Percentiles rank a stretch among this genome's conserved stretches.
These are phyloP conservation scores for Yamadazyma laniorum DNA, from an alignment of 805 yeast species.

Conservation along the genomic window DNA sequence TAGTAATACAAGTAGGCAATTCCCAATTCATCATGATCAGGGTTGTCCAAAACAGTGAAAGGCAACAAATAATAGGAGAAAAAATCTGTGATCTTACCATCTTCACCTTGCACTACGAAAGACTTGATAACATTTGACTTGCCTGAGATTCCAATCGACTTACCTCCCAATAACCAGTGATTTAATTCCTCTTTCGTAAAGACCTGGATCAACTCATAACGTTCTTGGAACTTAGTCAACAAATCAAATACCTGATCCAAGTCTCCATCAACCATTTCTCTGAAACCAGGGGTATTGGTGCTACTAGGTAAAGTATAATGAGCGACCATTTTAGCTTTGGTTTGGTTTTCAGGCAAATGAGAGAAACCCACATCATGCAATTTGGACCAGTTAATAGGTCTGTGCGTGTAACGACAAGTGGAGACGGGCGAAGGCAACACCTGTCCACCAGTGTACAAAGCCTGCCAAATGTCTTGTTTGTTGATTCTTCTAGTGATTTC, in stretches of 20 bases:
- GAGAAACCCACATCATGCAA: slow-evolving; percentile 89
- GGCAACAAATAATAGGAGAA: slow-evolving; percentile 88
- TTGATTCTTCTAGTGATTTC: slow-evolving; percentile 94
- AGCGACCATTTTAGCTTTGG: slow-evolving; percentile 66
- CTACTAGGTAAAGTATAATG: slow-evolving; percentile 54
- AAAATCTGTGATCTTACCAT: slow-evolving; percentile 78
- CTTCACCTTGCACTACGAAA: slow-evolving; percentile 68
- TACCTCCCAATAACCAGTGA: slow-evolving; percentile 77
- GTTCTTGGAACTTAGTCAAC: slow-evolving; percentile 58
- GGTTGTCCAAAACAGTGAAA: slow-evolving; percentile 71
- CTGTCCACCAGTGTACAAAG: slow-evolving; percentile 89
- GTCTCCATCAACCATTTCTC: slow-evolving; percentile 58
- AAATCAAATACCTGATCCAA: slow-evolving; percentile 60
- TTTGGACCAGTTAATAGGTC: slow-evolving; percentile 91
- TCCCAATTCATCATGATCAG: slow-evolving; percentile 63
- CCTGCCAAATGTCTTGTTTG: slow-evolving; percentile 86
- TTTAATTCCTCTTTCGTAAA: slow-evolving; percentile 66
- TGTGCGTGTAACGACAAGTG: slow-evolving; percentile 85
- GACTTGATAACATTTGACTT: slow-evolving; percentile 59
- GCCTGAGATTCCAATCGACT: slow-evolving; percentile 16
- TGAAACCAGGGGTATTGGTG: slow-evolving; percentile 52
- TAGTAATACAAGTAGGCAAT: slow-evolving; percentile 90
- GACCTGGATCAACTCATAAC: slow-evolving; percentile 70
- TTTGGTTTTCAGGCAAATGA: slow-evolving; percentile 66
- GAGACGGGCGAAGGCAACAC: slow-evolving; percentile 91